Evolutionary conservation across 1,284 basidiomycete species (phyloP).

Genomic region (Pholiota adiposa): DNA sequence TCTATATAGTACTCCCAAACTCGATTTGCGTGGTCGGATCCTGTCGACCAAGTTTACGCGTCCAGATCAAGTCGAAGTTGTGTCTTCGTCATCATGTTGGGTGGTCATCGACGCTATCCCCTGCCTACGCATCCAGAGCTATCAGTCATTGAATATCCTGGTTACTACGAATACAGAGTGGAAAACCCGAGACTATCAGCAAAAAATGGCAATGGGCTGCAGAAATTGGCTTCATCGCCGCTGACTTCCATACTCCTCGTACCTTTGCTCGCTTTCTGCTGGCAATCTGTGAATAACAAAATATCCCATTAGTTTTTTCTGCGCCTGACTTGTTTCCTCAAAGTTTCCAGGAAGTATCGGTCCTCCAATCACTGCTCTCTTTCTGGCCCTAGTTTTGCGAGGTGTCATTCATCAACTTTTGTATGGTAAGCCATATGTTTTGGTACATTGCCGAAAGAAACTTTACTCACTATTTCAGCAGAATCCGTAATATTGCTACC

Average conservation of each 20-base stretch:
- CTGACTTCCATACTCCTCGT: constrained; percentile 35
- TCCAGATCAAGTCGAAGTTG: too few relatives aligned
- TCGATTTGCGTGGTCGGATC: too few relatives aligned
- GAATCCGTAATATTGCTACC: constrained; percentile 73
- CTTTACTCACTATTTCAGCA: constrained; percentile 28
- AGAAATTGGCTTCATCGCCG: constrained; percentile 37
- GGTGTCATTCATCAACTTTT: constrained; percentile 11
- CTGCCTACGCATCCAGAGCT: constrained; percentile 59
- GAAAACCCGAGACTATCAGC: constrained; percentile 49
- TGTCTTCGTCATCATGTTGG: not conserved
- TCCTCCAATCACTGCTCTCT: constrained; percentile 5
- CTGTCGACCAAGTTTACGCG: too few relatives aligned
- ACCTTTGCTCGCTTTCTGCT: constrained; percentile 37
- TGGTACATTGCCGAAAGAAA: constrained; percentile 1
- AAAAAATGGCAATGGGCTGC: constrained; percentile 41
- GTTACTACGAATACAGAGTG: constrained; percentile 55
- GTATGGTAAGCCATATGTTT: constrained; percentile 21
- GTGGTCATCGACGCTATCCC: constrained; percentile 31
- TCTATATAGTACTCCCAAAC: too few relatives aligned
- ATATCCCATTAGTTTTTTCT: too few relatives aligned
- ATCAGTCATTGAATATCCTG: constrained; percentile 45
- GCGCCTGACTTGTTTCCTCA: not conserved
- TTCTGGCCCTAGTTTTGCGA: constrained; percentile 2
- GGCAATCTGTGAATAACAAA: constrained; percentile 37
- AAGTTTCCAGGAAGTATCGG: constrained; percentile 10